Conservation (phyloP, 768 basidiomycete genomes). For the Cystobasidium ongulense region DNA sequence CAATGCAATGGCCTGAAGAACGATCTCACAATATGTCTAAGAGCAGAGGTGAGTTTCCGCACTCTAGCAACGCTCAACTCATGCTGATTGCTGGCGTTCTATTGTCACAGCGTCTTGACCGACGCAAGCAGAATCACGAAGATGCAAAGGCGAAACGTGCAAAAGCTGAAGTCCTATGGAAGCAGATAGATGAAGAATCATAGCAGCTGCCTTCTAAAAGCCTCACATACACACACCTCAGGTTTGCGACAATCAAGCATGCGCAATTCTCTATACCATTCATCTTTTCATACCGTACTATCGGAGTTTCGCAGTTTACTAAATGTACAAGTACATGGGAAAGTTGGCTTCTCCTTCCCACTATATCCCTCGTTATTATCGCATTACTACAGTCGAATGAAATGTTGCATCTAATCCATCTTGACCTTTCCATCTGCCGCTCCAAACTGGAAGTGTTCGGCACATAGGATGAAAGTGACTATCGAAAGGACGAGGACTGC, state of each 20-base stretch:
- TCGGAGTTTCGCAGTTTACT: too few relatives aligned
- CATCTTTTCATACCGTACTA: background rate
- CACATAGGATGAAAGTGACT: slow-evolving; percentile 29
- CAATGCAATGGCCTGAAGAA: slow-evolving; percentile 34
- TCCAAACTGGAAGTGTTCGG: slow-evolving; percentile 10
- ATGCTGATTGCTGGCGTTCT: background rate
- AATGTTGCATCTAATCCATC: slow-evolving; percentile 24
- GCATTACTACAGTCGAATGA: too few relatives aligned
- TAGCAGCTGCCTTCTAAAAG: slow-evolving; percentile 97
- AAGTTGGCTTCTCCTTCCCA: too few relatives aligned
- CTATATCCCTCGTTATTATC: too few relatives aligned
- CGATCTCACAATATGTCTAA: slow-evolving; percentile 27
- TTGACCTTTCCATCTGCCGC: slow-evolving; percentile 4
- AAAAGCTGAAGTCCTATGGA: slow-evolving; percentile 25
- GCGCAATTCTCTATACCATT: background rate
- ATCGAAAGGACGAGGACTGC: slow-evolving; percentile 40
- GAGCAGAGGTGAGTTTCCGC: slow-evolving; percentile 15
- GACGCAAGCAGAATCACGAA: slow-evolving; percentile 20
- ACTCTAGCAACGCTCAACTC: background rate
- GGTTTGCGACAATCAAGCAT: too few relatives aligned
- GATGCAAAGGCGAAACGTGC: slow-evolving; percentile 29
- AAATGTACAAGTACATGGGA: too few relatives aligned
- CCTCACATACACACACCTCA: too few relatives aligned
- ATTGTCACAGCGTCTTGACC: slow-evolving; percentile 1
- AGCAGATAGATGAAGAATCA: slow-evolving; percentile 53